phyloP scores from a whole-genome alignment of 176 grass and related monocot species.

The Echinochloa phyllopogon region DNA sequence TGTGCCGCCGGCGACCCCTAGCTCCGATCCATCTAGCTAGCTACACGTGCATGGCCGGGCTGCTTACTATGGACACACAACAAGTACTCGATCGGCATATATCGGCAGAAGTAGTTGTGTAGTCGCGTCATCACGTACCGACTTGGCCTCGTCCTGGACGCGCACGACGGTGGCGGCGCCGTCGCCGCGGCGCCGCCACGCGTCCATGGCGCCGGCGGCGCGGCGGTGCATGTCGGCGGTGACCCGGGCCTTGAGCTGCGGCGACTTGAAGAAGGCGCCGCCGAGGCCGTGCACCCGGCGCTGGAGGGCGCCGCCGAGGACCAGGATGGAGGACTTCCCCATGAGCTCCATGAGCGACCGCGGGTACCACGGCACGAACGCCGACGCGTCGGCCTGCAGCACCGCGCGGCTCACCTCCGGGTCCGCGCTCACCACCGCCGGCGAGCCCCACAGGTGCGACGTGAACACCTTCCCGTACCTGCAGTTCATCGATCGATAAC shows the following conservation, averaged over 20 bases:
- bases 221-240: conserved; percentile 78
- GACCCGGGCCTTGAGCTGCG: conserved; percentile 70
- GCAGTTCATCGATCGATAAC: no score
- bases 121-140: conserved; percentile 47
- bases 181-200: neutral
- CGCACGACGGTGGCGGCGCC: neutral
- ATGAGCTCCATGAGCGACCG: conserved; percentile 89
- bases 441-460: conserved; percentile 86
- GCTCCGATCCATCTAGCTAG: neutral
- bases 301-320: conserved; percentile 83
- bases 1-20: neutral
- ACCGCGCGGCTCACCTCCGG: conserved; percentile 83
- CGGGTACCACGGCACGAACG: conserved; percentile 95
- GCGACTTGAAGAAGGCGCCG: conserved; percentile 92
- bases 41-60: no score
- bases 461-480: conserved; percentile 91
- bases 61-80: no score
- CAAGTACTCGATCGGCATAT: neutral
- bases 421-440: conserved; percentile 76
- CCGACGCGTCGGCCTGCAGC: conserved; percentile 75
- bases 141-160: conserved; percentile 66
- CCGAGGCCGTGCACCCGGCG: conserved; percentile 82
- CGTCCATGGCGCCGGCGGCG: conserved; percentile 42
- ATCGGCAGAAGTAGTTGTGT: neutral
- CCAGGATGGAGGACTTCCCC: conserved; percentile 90